Percentiles rank a stretch among this genome's conserved stretches.
Conservation (phyloP, 495 filamentous ascomycete genomes). For the Xanthoparmelia taractica region DNA sequence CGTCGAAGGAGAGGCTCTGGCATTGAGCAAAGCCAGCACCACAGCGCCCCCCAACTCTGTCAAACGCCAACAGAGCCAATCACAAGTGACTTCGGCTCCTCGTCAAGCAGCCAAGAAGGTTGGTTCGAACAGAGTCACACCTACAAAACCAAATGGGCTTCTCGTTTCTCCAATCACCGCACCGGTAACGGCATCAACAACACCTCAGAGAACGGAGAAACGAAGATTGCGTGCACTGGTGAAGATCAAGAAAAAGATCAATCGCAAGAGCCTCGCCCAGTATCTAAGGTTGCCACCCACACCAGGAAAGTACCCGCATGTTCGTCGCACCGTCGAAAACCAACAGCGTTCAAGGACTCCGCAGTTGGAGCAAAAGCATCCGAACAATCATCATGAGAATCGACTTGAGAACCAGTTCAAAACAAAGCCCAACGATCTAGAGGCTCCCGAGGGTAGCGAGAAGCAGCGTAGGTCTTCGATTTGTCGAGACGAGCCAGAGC, state of each 20-base stretch:
- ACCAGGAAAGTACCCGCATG: conserved; percentile 11
- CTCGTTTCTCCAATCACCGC: conserved; percentile 13
- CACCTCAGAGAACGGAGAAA: conserved; percentile 17
- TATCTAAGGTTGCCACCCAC: conserved; percentile 20
- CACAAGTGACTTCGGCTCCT: conserved; percentile 16
- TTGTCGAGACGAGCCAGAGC: conserved; percentile 3
- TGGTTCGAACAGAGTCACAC: conserved; percentile 17
- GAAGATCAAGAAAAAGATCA: conserved; percentile 18
- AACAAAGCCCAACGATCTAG: not conserved
- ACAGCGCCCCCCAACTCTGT: conserved; percentile 1
- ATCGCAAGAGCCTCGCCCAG: conserved; percentile 12
- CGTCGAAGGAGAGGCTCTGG: not conserved
- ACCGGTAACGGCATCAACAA: conserved; percentile 21
- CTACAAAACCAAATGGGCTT: conserved; percentile 15
- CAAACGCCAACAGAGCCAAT: conserved; percentile 5
- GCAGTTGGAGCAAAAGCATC: conserved; percentile 3
- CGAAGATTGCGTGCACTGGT: conserved; percentile 11
- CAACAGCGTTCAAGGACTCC: conserved; percentile 3
- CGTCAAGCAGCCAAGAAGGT: conserved; percentile 26
- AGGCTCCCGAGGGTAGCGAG: not conserved
- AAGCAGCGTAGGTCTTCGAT: conserved; percentile 5
- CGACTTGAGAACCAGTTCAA: not conserved
- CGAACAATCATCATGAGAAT: not conserved
- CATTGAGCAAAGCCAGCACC: conserved; percentile 18
- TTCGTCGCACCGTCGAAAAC: not conserved